Evolutionary conservation across 2,329 filamentous ascomycete species (phyloP).

Genomic region (Scytalidium sp.): DNA sequence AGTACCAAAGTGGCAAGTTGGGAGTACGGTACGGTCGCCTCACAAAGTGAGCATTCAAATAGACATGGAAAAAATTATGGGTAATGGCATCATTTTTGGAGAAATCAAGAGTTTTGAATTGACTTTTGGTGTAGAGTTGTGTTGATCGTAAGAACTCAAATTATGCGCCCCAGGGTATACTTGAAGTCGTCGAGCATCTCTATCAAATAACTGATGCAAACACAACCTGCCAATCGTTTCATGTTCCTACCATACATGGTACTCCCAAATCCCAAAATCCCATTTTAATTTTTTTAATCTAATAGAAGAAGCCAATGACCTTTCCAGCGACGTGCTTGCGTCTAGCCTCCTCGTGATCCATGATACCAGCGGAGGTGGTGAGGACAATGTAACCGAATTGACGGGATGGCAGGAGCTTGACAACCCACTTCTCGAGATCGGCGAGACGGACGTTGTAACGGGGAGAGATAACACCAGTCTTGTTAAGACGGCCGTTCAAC

Average conservation of each 20-base stretch:
- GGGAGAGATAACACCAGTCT: conserved; percentile 98
- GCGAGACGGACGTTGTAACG: conserved; percentile 98
- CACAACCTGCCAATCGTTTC: not conserved
- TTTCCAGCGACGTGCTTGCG: conserved; percentile 99
- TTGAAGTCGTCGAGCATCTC: not conserved
- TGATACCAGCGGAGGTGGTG: conserved; percentile 98
- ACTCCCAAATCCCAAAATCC: conserved; percentile 20
- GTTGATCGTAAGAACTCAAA: conserved; percentile 18
- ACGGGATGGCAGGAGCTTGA: conserved; percentile 98
- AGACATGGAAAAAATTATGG: conserved; percentile 5
- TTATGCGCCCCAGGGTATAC: conserved; percentile 24
- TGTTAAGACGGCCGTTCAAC: conserved; percentile 98
- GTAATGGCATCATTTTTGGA: conserved; percentile 6
- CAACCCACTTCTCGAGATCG: conserved; percentile 99
- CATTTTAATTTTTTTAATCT: conserved; percentile 36
- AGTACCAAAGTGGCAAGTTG: too few relatives aligned
- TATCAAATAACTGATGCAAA: not conserved
- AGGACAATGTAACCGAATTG: conserved; percentile 99
- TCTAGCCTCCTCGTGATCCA: conserved; percentile 99
- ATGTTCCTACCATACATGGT: conserved; percentile 20
- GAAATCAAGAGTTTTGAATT: conserved; percentile 28
- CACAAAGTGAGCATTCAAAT: too few relatives aligned
- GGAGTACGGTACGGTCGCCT: too few relatives aligned
- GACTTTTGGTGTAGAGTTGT: conserved; percentile 29
- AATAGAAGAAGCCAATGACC: conserved; percentile 99